Evolutionary conservation across 2,329 filamentous ascomycete genomes (phyloP), one percentile per base, ranked within the genome.

Genomic region (Allantophomopsis cytisporea): DNA sequence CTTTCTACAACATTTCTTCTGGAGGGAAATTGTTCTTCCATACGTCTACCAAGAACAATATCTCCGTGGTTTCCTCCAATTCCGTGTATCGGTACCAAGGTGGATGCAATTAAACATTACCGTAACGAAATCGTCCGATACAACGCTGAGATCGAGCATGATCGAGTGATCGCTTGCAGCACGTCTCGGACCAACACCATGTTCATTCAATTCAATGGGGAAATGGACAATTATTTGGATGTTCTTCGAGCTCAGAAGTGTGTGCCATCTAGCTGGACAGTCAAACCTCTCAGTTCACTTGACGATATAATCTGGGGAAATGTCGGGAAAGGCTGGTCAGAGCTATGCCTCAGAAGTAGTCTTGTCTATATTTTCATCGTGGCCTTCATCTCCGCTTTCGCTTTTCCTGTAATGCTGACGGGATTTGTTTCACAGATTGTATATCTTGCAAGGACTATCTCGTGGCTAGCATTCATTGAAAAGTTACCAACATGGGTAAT

Each of bases 171-270:
- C 39, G 79, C 81, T 0, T 85, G 94, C 47, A 76, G 80, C 3
- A 95, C 84, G 45, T 86, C 87, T 0, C 62, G 85, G 35, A 88
- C 93, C 83, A 93, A 83, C 52, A 94, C 87, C 1, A 88, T 88
- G 1, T 95, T 96, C 51, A 83, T 96, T 45, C 88, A 95, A 54
- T 96, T 96, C 68, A 94, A 95, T 54, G 81, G 94, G 52, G 87
- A 94, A 55, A 82, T 94, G 2, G 86, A 87, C 3, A 88, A 88
- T 79, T 83, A 36, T 69, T 88, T 46, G n/a, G 42, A 21, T 21
- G 8, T 36, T 11, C 31, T 44, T 11, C 43, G 44, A 36, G 39
- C 42, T 5, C 21, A 18, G 34, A 21, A 8, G 20, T 21, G 5
- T 21, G 20, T 43, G 31, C 37, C 39, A 17, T 37, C 28, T 12